Conservation (phyloP, 768 basidiomycete species). For the Mycena vitilis region DNA sequence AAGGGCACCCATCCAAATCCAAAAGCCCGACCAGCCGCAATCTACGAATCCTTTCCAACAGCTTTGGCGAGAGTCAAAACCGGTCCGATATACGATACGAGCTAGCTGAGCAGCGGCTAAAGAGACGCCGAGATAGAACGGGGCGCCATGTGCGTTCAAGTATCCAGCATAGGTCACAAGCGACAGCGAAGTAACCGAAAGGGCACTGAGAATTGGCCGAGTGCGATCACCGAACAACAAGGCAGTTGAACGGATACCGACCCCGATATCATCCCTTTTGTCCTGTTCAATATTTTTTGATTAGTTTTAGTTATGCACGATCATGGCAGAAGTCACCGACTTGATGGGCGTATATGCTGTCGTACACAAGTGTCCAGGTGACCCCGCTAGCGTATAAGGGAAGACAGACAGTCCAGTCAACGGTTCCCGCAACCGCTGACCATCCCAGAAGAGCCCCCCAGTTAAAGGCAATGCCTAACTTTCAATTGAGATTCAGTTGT, state of each 20-base stretch:
- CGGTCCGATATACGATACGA: conserved; percentile 77
- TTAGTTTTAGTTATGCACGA: not conserved
- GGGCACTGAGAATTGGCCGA: conserved; percentile 76
- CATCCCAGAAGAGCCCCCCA: conserved; percentile 98
- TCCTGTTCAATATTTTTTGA: conserved; percentile 63
- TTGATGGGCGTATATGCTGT: conserved; percentile 98
- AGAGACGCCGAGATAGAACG: conserved; percentile 84
- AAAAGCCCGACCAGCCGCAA: conserved; percentile 90
- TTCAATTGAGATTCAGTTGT: not conserved
- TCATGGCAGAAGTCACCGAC: conserved; percentile 49
- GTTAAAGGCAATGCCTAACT: conserved; percentile 90
- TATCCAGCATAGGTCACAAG: conserved; percentile 84
- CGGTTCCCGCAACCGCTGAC: conserved; percentile 88
- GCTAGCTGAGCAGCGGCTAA: conserved; percentile 82
- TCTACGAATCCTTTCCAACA: conserved; percentile 93
- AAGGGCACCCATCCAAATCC: conserved; percentile 85
- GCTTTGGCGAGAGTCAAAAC: conserved; percentile 80
- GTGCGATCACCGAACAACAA: conserved; percentile 87
- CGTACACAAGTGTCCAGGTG: conserved; percentile 96
- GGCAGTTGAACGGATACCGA: conserved; percentile 94
- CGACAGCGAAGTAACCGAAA: conserved; percentile 80
- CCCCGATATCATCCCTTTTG: conserved; percentile 88
- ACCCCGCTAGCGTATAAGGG: conserved; percentile 93
- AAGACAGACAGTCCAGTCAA: conserved; percentile 84
- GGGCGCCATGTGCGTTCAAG: conserved; percentile 78